Evolutionary conservation across 495 filamentous ascomycete genomes (phyloP), one percentile per base, ranked within the genome.

Genomic region (Haplographium delicatum): DNA sequence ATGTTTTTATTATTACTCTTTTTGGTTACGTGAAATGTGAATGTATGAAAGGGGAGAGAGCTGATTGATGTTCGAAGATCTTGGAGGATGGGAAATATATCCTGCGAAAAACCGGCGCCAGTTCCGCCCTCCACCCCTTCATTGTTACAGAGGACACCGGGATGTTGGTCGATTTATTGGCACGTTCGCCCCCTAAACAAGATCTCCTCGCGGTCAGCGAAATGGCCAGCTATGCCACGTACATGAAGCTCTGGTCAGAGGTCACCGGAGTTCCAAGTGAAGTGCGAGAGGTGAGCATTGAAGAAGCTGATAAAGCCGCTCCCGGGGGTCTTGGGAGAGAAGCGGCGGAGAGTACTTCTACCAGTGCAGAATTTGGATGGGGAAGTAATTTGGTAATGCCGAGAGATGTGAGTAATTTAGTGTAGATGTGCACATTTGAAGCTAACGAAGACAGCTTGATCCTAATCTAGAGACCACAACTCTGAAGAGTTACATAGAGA

Each of bases 321-420:
- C 55, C 55, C 20, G 55, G 55, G 15, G 55, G 50, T 4, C 5
- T 58, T 23, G 50, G 50, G 4, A 53, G 47, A 25, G 55, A 58
- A 26, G 45, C 33, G 8, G 55, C 44, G 0, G 55, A 58, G 33
- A 53, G 45, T 27, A 43, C 40, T 11, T 24, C 50, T 3, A 46
- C 50, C 1, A 58, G 50, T 47, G 55, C 55, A 7, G 50, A 59
- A 19, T 59, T 59, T 47, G 56, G 56, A 23, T 59, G 54, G 54
- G 54, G 54, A 23, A 31, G 48, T 20, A 5, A 48, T 35, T 30
- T 57, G 25, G 49, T 58, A 10, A 31, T 53, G 50, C 55, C 55
- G 9, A 50, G 25, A 20, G 50, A 57, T 43, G 54, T 57, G 46
- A 53, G 54, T 53, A 38, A 7, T 23, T 9, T 16, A 22, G 11